phyloP scores from a whole-genome alignment of 257 asterid species.

The Capsicum baccatum region DNA sequence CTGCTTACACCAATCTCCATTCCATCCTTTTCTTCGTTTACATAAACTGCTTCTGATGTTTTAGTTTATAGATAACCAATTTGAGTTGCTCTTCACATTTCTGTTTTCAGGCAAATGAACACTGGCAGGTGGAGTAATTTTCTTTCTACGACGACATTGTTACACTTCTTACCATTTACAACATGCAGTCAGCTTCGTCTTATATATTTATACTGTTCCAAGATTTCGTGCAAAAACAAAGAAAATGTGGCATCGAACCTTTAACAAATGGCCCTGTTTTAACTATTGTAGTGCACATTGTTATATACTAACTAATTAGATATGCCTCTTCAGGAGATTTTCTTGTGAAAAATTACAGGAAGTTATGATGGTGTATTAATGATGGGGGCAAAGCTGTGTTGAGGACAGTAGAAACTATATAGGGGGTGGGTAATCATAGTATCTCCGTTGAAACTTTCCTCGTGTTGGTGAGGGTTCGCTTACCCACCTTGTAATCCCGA shows the following conservation, averaged over 20 bases:
- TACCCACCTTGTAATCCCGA: too few species aligned
- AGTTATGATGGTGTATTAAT: neutral
- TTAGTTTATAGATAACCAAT: neutral
- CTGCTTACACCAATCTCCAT: neutral
- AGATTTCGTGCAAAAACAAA: neutral
- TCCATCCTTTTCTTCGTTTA: neutral
- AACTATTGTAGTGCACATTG: neutral
- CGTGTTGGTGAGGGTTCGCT: too few species aligned
- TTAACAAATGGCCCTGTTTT: conserved; percentile 13
- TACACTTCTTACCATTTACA: neutral
- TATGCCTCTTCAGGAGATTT: conserved; percentile 7
- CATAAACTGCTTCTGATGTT: neutral
- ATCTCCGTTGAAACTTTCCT: neutral
- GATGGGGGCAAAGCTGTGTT: neutral
- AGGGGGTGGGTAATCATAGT: neutral
- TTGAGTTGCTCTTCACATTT: neutral
- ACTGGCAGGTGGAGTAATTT: neutral
- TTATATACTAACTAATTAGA: neutral
- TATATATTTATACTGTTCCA: conserved; percentile 3
- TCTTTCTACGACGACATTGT: neutral
- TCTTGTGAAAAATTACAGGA: neutral
- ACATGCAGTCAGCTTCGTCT: neutral
- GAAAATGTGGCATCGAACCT: neutral
- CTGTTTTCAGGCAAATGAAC: conserved; percentile 27
- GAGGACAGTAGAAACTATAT: neutral